phyloP scores from a whole-genome alignment of 345 rosid genomes.

The Rhodamnia rubescens region DNA sequence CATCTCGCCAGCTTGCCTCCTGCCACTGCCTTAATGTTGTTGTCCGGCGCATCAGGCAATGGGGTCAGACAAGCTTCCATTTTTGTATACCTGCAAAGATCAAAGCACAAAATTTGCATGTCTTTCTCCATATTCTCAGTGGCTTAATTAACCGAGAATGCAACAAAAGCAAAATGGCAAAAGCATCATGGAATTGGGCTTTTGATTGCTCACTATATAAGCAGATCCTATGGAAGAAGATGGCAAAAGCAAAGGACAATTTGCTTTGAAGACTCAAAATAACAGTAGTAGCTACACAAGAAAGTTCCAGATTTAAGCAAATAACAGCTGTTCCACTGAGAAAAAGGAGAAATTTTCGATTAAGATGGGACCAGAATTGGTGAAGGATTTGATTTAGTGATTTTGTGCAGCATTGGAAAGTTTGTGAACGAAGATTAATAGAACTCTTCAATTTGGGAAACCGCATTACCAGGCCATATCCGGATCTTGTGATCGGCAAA shows the following conservation, averaged over 20 bases:
- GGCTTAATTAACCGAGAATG: background rate
- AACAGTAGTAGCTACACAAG: background rate
- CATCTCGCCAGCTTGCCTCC: conserved; percentile 65
- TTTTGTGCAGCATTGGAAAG: background rate
- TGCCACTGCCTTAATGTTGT: conserved; percentile 28
- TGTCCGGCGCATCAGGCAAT: conserved; percentile 49
- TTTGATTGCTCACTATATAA: background rate
- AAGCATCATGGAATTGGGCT: background rate
- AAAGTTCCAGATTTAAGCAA: background rate
- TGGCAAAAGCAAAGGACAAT: background rate
- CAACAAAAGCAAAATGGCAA: background rate
- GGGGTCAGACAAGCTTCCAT: conserved; percentile 78
- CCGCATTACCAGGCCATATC: conserved; percentile 71
- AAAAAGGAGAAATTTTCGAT: background rate
- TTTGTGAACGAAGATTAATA: background rate
- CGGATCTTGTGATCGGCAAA: conserved; percentile 55
- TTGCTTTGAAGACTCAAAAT: background rate
- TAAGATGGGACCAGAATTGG: background rate
- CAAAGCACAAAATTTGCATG: background rate
- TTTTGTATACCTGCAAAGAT: conserved; percentile 54
- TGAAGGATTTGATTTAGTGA: background rate
- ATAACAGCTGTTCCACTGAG: background rate
- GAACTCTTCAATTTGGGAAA: background rate
- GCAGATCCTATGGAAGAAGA: background rate
- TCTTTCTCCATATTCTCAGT: background rate